Base-by-base conservation (phyloP, 768 basidiomycete species). In the Agrocybe pediades region DNA sequence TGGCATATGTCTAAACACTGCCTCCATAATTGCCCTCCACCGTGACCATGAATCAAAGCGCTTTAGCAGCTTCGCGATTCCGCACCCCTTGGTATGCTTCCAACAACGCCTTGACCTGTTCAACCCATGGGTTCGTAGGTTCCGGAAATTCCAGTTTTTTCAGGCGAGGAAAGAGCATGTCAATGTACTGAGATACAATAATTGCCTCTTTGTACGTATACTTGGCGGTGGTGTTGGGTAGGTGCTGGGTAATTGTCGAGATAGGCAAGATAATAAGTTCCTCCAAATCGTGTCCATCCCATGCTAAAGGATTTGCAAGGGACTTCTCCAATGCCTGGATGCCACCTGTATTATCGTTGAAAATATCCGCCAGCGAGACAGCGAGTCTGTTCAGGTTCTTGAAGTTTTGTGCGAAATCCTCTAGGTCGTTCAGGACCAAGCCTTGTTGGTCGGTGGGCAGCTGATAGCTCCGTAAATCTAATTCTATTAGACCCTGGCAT, bases 181-280 rank as follows among this genome's bases (percentile, higher is more conserved):
- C n/a, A 5, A 51, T n/a, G 27, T 29, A 51, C 9, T 51, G 50
- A 23, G 50, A 51, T 7, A 51, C 21, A 24, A 29, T 30, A 2
- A 51, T 42, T 15, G 50, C 42, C 21, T 51, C 42, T 15, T 21
- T 44, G 3, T n/a, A 30, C 13, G 41, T 43, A 27, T 51, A 29
- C 15, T 36, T 21, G 11, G n/a, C 19, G 7, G 42, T 41, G 8
- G 21, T 30, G 11, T 51, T 3, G 27, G 16, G 17, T 16, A 51
- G 8, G 5, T 30, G 19, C 9, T 8, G 24, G 2, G 50, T 24
- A 1, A 11, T n/a, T 2, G 42, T 29, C n/a, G 16, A 8, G 15
- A 51, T 27, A 4, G 50, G 42, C 8, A 51, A 19, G 20, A 51
- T 43, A 5, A 30, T 20, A 8, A 51, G 29, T 20, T 21, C 20